These are phyloP conservation scores for Schrenkiella parvula DNA, from an alignment of 345 rosid genomes.

Conservation along the genomic window DNA sequence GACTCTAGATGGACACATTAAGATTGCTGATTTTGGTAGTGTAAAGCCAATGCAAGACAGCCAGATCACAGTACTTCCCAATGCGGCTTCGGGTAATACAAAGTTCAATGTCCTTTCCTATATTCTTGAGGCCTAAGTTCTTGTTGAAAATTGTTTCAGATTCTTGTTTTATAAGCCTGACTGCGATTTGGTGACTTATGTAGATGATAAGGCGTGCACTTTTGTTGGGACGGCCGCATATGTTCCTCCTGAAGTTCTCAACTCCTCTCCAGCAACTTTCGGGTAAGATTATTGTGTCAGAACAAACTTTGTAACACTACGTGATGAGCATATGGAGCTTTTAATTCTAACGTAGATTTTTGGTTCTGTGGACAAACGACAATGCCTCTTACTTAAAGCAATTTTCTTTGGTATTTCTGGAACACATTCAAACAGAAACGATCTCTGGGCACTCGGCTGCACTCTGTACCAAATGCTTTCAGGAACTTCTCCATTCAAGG, in stretches of 20 bases:
- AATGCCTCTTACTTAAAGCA: slow-evolving; percentile 26
- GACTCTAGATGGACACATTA: slow-evolving; percentile 78
- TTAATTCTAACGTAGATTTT: background rate
- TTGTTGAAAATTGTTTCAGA: background rate
- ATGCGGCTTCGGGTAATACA: slow-evolving; percentile 79
- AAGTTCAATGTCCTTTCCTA: background rate
- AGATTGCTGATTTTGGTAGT: slow-evolving; percentile 98
- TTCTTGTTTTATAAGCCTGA: background rate
- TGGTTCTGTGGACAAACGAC: slow-evolving; percentile 16
- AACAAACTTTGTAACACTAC: background rate
- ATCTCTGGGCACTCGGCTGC: slow-evolving; percentile 99
- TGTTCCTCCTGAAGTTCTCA: slow-evolving; percentile 98
- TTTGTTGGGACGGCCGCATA: slow-evolving; percentile 99
- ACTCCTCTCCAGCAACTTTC: slow-evolving; percentile 96
- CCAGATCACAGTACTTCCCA: slow-evolving; percentile 83
- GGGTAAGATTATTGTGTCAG: slow-evolving; percentile 58
- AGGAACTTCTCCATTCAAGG: slow-evolving; percentile 97
- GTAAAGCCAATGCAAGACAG: slow-evolving; percentile 97
- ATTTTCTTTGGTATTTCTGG: slow-evolving; percentile 31
- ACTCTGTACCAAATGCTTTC: slow-evolving; percentile 99
- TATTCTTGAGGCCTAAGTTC: background rate
- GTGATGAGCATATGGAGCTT: background rate
- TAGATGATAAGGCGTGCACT: slow-evolving; percentile 89
- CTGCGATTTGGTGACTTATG: slow-evolving; percentile 8
- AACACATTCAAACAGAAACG: slow-evolving; percentile 69